These are phyloP conservation scores for Candida gorgasii DNA, from an alignment of 805 yeast species.

Conservation along the genomic window DNA sequence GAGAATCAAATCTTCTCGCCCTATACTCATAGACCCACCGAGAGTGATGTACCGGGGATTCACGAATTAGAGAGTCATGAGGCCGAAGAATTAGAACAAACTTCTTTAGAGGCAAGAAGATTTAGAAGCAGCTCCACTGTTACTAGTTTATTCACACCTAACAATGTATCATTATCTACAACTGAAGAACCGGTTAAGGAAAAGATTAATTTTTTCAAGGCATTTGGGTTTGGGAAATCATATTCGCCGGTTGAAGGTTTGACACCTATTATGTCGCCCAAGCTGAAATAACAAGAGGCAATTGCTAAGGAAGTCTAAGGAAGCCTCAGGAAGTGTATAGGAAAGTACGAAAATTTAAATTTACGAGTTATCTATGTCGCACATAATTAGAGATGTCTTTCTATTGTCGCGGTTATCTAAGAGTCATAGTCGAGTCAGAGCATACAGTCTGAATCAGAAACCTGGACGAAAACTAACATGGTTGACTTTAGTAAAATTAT, in stretches of 20 bases:
- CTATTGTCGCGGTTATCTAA: no score
- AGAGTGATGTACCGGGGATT: slow-evolving; percentile 24
- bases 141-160: slow-evolving; percentile 4
- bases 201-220: neutral
- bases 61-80: slow-evolving; percentile 14
- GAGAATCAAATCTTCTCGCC: slow-evolving; percentile 29
- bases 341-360: no score
- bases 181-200: neutral
- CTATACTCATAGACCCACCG: slow-evolving; percentile 23
- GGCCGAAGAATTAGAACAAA: neutral
- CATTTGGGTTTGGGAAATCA: neutral
- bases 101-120: neutral
- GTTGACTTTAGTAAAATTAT: slow-evolving; percentile 24
- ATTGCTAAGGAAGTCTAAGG: no score
- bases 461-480: slow-evolving; percentile 9
- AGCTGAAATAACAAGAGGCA: no score
- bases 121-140: slow-evolving; percentile 9
- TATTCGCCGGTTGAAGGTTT: neutral
- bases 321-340: no score
- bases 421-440: slow-evolving; percentile 4
- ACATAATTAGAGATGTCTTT: neutral
- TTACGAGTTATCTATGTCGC: no score
- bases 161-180: slow-evolving; percentile 1
- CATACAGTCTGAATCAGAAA: no score
- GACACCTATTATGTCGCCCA: slow-evolving; percentile 1